Percentiles rank a stretch among this genome's conserved stretches.
Conservation (phyloP, 2,329 filamentous ascomycete species). For the Colletotrichum phormii region DNA sequence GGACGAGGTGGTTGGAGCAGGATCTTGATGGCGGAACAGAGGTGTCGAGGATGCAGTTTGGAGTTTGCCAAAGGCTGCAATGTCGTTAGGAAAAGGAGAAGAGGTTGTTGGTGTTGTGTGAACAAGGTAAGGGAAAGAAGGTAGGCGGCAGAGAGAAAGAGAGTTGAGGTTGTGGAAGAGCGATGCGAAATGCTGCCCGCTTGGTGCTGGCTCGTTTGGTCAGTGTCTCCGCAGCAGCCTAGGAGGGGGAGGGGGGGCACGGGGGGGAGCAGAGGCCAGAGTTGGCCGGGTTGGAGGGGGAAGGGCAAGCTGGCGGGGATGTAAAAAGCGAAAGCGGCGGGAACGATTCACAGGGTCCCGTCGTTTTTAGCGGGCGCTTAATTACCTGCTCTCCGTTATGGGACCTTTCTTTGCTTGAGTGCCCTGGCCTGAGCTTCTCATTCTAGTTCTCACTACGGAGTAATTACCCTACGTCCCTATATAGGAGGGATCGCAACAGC, state of each 20-base stretch:
- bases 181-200: conserved; percentile 23
- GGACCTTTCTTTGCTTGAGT: neutral
- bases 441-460: neutral
- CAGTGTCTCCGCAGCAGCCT: conserved; percentile 6
- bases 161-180: conserved; percentile 10
- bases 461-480: neutral
- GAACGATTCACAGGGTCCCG: conserved; percentile 30
- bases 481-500: neutral
- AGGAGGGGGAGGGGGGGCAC: neutral
- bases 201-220: neutral
- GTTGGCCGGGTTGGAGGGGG: conserved; percentile 21
- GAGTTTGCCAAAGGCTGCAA: conserved; percentile 23
- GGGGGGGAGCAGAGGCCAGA: neutral
- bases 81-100: conserved; percentile 2
- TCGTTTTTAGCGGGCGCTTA: conserved; percentile 31
- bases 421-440: conserved; percentile 18
- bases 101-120: conserved; percentile 4
- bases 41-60: conserved; percentile 15
- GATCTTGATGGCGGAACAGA: neutral
- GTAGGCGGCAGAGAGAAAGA: neutral
- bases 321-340: conserved; percentile 8
- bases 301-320: conserved; percentile 3
- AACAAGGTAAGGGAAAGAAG: neutral
- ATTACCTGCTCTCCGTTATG: conserved; percentile 19
- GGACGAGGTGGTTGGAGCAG: conserved; percentile 1